A percentile compares a stretch with the other conserved stretches of the same genome.
Evolutionary conservation across 2,329 filamentous ascomycete genomes (phyloP).

Genomic region (Fusarium xylarioides): DNA sequence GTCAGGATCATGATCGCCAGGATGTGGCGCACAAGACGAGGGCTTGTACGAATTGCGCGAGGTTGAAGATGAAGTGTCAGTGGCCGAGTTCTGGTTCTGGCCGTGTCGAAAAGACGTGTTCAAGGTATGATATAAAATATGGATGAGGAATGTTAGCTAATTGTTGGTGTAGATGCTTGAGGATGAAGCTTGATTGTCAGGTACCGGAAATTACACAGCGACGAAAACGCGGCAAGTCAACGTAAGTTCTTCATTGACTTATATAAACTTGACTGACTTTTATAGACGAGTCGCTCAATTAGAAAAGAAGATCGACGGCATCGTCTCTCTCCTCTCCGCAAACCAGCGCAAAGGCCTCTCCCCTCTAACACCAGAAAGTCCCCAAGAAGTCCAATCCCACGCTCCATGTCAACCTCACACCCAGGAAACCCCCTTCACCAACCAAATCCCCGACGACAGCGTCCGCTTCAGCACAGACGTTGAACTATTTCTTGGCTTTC

Average conservation of each 20-base stretch:
- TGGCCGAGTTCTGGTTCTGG: slow-evolving; percentile 43
- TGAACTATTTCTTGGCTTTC: slow-evolving; percentile 49
- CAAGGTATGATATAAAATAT: slow-evolving; percentile 31
- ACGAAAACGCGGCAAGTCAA: slow-evolving; percentile 50
- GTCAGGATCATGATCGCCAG: slow-evolving; percentile 1
- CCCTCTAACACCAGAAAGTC: slow-evolving; percentile 40
- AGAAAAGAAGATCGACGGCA: slow-evolving; percentile 53
- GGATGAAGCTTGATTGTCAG: slow-evolving; percentile 47
- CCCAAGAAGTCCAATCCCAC: slow-evolving; percentile 7
- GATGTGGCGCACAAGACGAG: slow-evolving; percentile 37
- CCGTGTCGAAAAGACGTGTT: slow-evolving; percentile 34
- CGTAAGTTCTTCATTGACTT: slow-evolving; percentile 33
- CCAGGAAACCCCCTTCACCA: neutral
- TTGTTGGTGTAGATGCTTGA: slow-evolving; percentile 43
- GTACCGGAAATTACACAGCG: slow-evolving; percentile 48
- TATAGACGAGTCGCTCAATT: slow-evolving; percentile 49
- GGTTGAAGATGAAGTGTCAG: slow-evolving; percentile 50
- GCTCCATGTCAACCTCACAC: neutral
- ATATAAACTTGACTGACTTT: neutral
- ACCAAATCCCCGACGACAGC: neutral
- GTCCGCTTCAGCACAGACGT: slow-evolving; percentile 4
- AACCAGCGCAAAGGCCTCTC: slow-evolving; percentile 41
- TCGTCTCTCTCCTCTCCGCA: slow-evolving; percentile 49
- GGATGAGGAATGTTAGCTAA: neutral
- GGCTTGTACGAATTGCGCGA: slow-evolving; percentile 48